phyloP scores from a whole-genome alignment of 148 eudicot genomes.

The Oxyria digyna region DNA sequence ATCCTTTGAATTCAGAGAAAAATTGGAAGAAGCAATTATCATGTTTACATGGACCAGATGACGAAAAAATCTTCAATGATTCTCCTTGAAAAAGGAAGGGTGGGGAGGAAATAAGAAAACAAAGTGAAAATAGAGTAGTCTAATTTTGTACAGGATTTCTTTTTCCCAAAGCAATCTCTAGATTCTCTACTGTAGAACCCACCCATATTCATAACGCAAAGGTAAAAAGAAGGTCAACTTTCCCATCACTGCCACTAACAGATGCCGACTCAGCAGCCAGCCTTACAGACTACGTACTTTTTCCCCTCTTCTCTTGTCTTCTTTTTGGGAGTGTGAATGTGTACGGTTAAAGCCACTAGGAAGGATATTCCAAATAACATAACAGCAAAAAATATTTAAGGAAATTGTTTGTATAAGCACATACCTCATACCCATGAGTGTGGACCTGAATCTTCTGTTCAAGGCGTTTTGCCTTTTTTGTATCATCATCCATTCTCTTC shows the following conservation, averaged over 20 bases:
- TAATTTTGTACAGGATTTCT: too few species aligned
- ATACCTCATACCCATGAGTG: slow-evolving; percentile 86
- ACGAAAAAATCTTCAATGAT: background rate
- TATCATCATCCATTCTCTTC: slow-evolving; percentile 86
- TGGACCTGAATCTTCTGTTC: slow-evolving; percentile 84
- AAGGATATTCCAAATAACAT: background rate
- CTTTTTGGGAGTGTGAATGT: background rate
- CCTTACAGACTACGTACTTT: background rate
- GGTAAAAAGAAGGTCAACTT: background rate
- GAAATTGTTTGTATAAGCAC: background rate
- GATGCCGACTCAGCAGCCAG: background rate
- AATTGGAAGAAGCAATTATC: background rate
- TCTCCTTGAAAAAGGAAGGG: background rate
- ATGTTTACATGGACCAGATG: background rate
- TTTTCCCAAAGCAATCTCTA: background rate
- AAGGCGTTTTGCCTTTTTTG: slow-evolving; percentile 72
- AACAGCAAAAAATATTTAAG: background rate
- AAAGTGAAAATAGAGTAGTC: background rate
- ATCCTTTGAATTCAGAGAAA: background rate
- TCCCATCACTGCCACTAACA: background rate
- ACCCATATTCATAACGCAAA: background rate
- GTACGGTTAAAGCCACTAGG: background rate
- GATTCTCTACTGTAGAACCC: background rate
- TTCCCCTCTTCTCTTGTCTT: background rate
- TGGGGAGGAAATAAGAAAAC: background rate